These are phyloP conservation scores for Yamadazyma atlantica DNA, from an alignment of 1,139 yeast genomes.

Conservation along the genomic window DNA sequence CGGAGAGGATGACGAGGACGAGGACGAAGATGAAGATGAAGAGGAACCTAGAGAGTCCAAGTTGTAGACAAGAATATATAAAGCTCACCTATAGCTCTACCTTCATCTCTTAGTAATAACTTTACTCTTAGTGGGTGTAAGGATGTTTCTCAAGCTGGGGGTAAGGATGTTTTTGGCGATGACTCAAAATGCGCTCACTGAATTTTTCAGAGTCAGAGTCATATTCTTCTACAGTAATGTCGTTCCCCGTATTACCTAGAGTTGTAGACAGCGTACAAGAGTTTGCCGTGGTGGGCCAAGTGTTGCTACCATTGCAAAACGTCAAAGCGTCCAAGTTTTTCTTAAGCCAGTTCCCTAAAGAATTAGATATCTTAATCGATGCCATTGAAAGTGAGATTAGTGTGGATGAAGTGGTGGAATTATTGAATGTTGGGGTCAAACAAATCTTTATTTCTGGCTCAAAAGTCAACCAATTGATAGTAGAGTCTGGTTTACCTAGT, in stretches of 20 bases:
- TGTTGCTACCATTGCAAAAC: slow-evolving; percentile 32
- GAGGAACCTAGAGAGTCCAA: slow-evolving; percentile 8
- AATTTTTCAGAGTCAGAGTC: background rate
- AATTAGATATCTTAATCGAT: slow-evolving; percentile 36
- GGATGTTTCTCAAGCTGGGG: no score
- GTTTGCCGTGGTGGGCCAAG: slow-evolving; percentile 39
- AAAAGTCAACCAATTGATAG: slow-evolving; percentile 32
- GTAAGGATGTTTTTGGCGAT: background rate
- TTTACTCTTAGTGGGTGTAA: no score
- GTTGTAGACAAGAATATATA: background rate
- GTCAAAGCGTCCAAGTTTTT: slow-evolving; percentile 35
- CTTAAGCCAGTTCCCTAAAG: slow-evolving; percentile 32
- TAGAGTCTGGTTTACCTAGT: slow-evolving; percentile 59
- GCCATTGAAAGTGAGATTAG: slow-evolving; percentile 21
- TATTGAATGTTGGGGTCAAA: slow-evolving; percentile 69
- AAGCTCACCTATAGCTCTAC: no score
- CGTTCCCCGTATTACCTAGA: slow-evolving; percentile 49
- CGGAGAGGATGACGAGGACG: slow-evolving; percentile 15
- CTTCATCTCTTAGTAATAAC: no score
- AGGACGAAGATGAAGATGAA: slow-evolving; percentile 15
- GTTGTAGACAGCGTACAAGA: slow-evolving; percentile 18
- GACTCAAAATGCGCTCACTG: background rate
- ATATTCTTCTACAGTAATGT: slow-evolving; percentile 20
- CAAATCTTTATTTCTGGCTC: slow-evolving; percentile 45
- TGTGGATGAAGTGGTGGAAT: slow-evolving; percentile 47